phyloP scores from a whole-genome alignment of 2,329 filamentous ascomycete genomes.

The Microthyrium microscopicum region DNA sequence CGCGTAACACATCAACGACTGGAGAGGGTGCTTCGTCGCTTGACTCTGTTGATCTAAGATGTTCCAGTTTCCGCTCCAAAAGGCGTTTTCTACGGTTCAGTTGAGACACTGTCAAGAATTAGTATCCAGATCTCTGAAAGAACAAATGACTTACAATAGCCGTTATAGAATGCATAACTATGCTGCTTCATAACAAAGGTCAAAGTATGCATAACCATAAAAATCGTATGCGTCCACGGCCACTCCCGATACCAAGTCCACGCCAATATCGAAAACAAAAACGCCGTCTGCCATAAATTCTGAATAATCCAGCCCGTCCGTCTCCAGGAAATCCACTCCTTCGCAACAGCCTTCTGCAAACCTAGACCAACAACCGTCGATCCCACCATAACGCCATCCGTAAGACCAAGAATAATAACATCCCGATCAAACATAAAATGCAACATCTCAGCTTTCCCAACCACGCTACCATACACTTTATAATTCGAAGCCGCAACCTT shows the following conservation, averaged over 20 bases:
- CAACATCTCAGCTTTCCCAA: constrained; percentile 58
- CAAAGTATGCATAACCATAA: constrained; percentile 57
- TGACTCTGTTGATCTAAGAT: constrained; percentile 36
- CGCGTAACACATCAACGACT: neutral
- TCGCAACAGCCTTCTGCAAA: constrained; percentile 43
- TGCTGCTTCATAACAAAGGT: constrained; percentile 76
- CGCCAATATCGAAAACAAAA: constrained; percentile 43
- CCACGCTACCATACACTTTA: constrained; percentile 46
- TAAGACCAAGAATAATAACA: constrained; percentile 34
- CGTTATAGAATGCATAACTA: constrained; percentile 65
- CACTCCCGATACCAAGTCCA: constrained; percentile 53
- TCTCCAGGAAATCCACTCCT: constrained; percentile 51
- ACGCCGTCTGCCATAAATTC: constrained; percentile 54
- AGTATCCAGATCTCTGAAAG: constrained; percentile 4
- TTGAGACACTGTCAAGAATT: constrained; percentile 31
- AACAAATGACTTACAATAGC: constrained; percentile 33
- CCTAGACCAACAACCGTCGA: constrained; percentile 48
- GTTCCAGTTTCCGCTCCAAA: constrained; percentile 34
- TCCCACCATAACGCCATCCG: constrained; percentile 53
- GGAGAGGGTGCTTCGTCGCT: neutral
- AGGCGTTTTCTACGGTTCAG: constrained; percentile 33
- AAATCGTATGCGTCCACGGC: constrained; percentile 72
- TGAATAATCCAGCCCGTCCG: constrained; percentile 56
- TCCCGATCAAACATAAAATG: constrained; percentile 47
- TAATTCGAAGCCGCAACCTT: constrained; percentile 54